phyloP scores from a whole-genome alignment of 345 rosid species.

The Anastatica hierochuntica region DNA sequence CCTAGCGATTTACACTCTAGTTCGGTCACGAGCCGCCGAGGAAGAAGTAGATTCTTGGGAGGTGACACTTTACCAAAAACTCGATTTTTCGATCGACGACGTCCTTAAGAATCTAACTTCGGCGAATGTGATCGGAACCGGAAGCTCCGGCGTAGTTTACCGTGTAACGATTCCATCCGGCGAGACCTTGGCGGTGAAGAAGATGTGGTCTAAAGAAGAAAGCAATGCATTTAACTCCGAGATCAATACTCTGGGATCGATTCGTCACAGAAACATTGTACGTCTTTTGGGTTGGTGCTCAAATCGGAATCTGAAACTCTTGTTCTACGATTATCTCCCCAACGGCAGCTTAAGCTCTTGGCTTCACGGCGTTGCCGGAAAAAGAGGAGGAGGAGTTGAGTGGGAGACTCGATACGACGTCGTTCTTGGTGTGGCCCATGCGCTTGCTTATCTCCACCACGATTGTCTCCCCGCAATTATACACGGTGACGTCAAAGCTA shows the following conservation, averaged over 20 bases:
- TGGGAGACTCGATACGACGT: constrained; percentile 72
- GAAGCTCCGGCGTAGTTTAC: constrained; percentile 78
- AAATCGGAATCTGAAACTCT: constrained; percentile 49
- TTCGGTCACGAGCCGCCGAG: constrained; percentile 23
- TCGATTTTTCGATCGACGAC: constrained; percentile 63
- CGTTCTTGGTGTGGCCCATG: constrained; percentile 69
- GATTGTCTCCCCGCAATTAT: constrained; percentile 75
- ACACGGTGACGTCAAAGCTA: constrained; percentile 81
- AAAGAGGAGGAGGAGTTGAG: constrained; percentile 23
- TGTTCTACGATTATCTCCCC: constrained; percentile 64
- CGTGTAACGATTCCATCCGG: constrained; percentile 45
- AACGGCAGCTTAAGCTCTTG: constrained; percentile 55
- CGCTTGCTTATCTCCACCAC: constrained; percentile 73
- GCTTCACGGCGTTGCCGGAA: constrained; percentile 37
- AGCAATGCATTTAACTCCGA: constrained; percentile 69
- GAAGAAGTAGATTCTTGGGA: constrained; percentile 54
- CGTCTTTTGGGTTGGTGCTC: constrained; percentile 76
- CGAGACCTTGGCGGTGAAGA: constrained; percentile 55
- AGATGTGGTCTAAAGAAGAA: constrained; percentile 40
- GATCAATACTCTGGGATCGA: constrained; percentile 54
- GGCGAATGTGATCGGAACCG: constrained; percentile 60
- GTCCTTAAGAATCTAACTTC: constrained; percentile 41
- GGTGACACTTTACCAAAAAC: constrained; percentile 69
- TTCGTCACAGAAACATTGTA: constrained; percentile 86
- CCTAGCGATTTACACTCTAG: constrained; percentile 55